Conservation (phyloP, 78 protist species). For the Isochrysis galbana region DNA sequence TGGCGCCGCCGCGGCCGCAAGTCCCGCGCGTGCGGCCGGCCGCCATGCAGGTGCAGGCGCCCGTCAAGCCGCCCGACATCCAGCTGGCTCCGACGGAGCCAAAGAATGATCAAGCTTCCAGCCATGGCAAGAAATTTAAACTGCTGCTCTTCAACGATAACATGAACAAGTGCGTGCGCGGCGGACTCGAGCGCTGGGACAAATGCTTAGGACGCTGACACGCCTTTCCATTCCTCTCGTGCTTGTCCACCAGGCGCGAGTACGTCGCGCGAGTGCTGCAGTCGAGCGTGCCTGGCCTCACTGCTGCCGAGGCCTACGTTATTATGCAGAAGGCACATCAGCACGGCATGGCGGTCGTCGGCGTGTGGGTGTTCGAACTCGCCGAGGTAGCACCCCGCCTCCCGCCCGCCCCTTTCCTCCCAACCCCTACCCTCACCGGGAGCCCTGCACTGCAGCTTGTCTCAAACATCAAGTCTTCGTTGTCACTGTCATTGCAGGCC, state of each 20-base stretch:
- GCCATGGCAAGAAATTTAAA: not conserved
- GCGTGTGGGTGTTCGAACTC: constrained; percentile 13
- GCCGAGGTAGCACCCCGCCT: no score
- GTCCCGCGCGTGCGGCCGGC: not conserved
- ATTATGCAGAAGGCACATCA: constrained; percentile 6
- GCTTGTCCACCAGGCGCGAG: not conserved
- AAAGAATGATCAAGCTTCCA: not conserved
- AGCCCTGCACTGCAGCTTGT: no score
- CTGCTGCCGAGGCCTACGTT: not conserved
- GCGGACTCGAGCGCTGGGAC: not conserved
- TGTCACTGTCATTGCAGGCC: no score
- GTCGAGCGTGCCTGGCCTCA: not conserved
- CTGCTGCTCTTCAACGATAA: constrained; percentile 9
- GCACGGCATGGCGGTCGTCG: not conserved
- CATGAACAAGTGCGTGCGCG: not conserved
- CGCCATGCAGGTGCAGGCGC: not conserved
- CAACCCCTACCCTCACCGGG: no score
- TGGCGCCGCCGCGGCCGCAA: not conserved
- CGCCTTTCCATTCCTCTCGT: not conserved
- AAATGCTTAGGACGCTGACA: not conserved
- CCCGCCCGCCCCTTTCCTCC: no score
- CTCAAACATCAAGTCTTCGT: no score
- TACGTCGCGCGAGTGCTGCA: not conserved
- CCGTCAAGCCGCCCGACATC: not conserved
- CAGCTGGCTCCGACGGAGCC: not conserved